These are phyloP conservation scores for Carex kokanica DNA, from an alignment of 176 grass and related monocot species.

Conservation along the genomic window DNA sequence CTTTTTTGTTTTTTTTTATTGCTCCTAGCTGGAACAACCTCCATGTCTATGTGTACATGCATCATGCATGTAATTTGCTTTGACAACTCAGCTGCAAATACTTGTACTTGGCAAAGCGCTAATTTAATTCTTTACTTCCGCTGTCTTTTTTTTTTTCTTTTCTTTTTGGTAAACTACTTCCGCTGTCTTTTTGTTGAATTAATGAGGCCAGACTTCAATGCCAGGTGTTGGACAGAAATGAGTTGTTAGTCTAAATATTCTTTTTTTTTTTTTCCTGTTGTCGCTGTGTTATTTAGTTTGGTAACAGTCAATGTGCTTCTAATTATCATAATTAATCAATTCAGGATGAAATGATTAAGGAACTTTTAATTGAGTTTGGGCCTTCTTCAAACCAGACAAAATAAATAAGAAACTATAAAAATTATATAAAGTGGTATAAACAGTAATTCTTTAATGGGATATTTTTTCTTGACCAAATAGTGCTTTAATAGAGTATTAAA, in stretches of 20 bases:
- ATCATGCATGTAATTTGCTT: neutral
- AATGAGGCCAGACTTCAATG: conserved; percentile 12
- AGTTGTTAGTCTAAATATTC: neutral
- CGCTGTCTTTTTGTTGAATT: neutral
- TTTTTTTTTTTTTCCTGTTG: too few relatives aligned
- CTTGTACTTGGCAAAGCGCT: neutral
- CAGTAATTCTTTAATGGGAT: neutral
- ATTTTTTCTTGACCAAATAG: neutral
- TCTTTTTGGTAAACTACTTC: neutral
- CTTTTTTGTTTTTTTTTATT: neutral
- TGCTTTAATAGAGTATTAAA: neutral
- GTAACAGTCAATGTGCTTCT: neutral
- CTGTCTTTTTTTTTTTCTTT: too few relatives aligned
- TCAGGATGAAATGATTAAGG: too few relatives aligned
- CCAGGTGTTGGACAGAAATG: neutral
- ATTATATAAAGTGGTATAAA: neutral
- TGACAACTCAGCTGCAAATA: conserved; percentile 21
- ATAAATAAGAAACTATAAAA: neutral
- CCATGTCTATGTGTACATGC: neutral
- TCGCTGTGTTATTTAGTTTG: too few relatives aligned
- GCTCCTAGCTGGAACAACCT: conserved; percentile 8
- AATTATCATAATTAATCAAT: too few relatives aligned
- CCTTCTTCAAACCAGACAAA: neutral
- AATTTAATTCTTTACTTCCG: neutral
- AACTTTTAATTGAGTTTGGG: neutral